These are phyloP conservation scores for Yamagishiella unicocca DNA, from an alignment of 139 green algal genomes.

Conservation along the genomic window DNA sequence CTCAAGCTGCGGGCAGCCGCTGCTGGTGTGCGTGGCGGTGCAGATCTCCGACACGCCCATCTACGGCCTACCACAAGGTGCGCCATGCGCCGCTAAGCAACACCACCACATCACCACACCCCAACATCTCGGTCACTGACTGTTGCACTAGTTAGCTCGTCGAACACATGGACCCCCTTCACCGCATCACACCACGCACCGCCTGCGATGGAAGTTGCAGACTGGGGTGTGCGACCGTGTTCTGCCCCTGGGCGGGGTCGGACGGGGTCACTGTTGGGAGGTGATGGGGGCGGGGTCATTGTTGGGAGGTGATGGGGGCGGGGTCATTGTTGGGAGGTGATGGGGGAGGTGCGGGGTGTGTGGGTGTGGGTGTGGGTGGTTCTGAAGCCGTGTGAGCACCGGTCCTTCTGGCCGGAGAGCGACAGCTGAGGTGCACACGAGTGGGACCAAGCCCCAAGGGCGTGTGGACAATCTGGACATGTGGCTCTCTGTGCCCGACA, in stretches of 20 bases:
- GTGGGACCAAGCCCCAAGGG: not conserved
- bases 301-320: not conserved
- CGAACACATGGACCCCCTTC: no score
- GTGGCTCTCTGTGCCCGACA: no score
- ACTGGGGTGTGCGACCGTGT: not conserved
- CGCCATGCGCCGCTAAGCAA: not conserved
- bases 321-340: not conserved
- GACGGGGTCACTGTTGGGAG: not conserved
- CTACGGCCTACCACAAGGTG: constrained; percentile 2
- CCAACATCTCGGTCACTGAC: no score
- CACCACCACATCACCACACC: no score
- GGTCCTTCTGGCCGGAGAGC: not conserved
- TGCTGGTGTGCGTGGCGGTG: constrained; percentile 27
- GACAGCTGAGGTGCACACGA: not conserved
- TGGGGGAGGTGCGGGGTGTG: no score
- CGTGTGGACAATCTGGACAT: not conserved
- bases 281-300: not conserved
- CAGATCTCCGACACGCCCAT: constrained; percentile 14
- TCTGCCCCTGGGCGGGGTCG: not conserved
- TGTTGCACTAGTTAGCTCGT: not conserved
- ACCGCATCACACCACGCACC: no score
- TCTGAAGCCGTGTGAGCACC: not conserved
- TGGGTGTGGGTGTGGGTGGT: not conserved
- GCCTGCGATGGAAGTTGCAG: not conserved
- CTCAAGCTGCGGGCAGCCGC: not conserved